Conservation (phyloP, 176 grass and related monocot species). For the Stipa capillata region DNA sequence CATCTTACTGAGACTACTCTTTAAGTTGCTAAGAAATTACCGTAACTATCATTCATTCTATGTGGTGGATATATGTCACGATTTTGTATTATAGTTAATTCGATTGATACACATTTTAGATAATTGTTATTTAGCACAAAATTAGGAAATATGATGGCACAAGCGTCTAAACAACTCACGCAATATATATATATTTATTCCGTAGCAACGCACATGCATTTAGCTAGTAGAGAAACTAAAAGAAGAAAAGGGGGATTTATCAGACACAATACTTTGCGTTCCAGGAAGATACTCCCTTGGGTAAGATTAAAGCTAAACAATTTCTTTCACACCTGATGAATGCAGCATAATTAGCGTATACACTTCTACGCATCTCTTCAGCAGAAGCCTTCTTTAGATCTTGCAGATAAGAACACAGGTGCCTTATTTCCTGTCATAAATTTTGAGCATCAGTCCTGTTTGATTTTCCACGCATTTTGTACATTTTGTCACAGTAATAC, state of each 20-base stretch:
- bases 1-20: no score
- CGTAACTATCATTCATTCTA: no score
- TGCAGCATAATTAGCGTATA: conserved; percentile 76
- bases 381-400: conserved; percentile 97
- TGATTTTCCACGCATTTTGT: neutral
- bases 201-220: no score
- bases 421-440: conserved; percentile 79
- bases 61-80: no score
- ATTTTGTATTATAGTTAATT: no score
- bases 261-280: neutral
- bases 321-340: conserved; percentile 42
- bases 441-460: conserved; percentile 8
- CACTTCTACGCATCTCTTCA: conserved; percentile 94
- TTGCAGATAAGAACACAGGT: conserved; percentile 80
- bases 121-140: no score
- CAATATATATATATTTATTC: no score
- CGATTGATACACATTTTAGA: no score
- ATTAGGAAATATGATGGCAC: no score
- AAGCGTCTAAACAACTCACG: no score
- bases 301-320: neutral
- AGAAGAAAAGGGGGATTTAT: neutral
- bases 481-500: neutral
- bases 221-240: neutral
- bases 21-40: no score
- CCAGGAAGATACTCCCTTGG: neutral